Conservation (phyloP, 345 rosid species). For the Salix purpurea region DNA sequence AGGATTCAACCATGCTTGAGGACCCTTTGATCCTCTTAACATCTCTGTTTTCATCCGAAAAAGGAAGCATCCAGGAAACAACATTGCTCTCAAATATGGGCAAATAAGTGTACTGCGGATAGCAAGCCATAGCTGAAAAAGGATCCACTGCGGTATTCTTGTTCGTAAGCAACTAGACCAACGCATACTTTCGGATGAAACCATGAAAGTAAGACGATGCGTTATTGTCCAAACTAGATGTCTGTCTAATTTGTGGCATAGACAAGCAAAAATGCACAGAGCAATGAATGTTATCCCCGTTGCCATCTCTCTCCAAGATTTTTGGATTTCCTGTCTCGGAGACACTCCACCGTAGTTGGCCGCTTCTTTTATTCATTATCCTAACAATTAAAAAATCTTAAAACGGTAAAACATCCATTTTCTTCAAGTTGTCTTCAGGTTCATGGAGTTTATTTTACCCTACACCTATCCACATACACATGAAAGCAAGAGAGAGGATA, state of each 20-base stretch:
- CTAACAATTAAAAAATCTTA: not conserved
- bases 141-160: constrained; percentile 10
- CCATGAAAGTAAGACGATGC: not conserved
- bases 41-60: constrained; percentile 24
- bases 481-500: constrained; percentile 4
- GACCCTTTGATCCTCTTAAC: constrained; percentile 33
- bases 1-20: constrained; percentile 28
- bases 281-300: constrained; percentile 6
- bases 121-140: constrained; percentile 28
- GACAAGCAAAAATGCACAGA: constrained; percentile 7
- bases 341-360: constrained; percentile 14
- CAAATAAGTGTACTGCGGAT: constrained; percentile 16
- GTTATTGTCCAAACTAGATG: not conserved
- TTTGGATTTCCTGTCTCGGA: constrained; percentile 4
- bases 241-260: constrained; percentile 6
- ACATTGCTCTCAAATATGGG: constrained; percentile 18
- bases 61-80: not conserved
- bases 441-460: not conserved
- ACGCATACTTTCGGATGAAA: not conserved
- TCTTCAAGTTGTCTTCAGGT: constrained; percentile 2
- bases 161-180: not conserved
- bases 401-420: constrained; percentile 3
- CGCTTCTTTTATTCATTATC: not conserved
- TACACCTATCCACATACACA: not conserved
- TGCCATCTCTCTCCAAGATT: not conserved